phyloP scores from a whole-genome alignment of 169 alveolate genomes.

The Plasmodium inui region DNA sequence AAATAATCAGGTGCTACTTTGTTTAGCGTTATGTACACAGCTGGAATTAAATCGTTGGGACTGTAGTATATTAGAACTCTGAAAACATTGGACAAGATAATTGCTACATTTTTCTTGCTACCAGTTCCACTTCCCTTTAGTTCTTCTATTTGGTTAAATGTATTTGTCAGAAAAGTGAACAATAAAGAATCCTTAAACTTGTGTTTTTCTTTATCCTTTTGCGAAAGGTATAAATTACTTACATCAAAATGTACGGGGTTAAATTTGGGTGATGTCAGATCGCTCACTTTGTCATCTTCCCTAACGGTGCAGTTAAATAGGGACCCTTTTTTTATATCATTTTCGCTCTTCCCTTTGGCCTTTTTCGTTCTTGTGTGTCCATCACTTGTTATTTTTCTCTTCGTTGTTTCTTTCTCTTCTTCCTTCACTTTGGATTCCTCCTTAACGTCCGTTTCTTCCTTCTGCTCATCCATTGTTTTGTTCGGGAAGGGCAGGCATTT shows the following conservation, averaged over 20 bases:
- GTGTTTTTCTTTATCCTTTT: conserved; percentile 66
- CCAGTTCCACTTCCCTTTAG: conserved; percentile 91
- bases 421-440: background rate
- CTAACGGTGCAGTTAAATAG: conserved; percentile 79
- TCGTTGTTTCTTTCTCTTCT: conserved; percentile 25
- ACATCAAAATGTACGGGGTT: conserved; percentile 83
- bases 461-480: background rate
- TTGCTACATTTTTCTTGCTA: conserved; percentile 86
- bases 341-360: conserved; percentile 50
- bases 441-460: conserved; percentile 30
- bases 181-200: conserved; percentile 70
- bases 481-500: conserved; percentile 45
- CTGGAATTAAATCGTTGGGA: conserved; percentile 88
- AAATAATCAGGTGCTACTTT: conserved; percentile 96
- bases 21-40: conserved; percentile 87
- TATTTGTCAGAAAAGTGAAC: conserved; percentile 83
- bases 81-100: conserved; percentile 86
- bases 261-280: conserved; percentile 84
- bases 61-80: conserved; percentile 86
- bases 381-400: conserved; percentile 41
- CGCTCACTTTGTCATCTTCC: conserved; percentile 78
- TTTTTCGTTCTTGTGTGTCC: conserved; percentile 22
- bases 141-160: conserved; percentile 87
- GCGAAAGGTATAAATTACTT: conserved; percentile 76
- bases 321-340: conserved; percentile 80